Evolutionary conservation across 2,329 filamentous ascomycete species (phyloP).

Genomic region (Botryotinia calthae): DNA sequence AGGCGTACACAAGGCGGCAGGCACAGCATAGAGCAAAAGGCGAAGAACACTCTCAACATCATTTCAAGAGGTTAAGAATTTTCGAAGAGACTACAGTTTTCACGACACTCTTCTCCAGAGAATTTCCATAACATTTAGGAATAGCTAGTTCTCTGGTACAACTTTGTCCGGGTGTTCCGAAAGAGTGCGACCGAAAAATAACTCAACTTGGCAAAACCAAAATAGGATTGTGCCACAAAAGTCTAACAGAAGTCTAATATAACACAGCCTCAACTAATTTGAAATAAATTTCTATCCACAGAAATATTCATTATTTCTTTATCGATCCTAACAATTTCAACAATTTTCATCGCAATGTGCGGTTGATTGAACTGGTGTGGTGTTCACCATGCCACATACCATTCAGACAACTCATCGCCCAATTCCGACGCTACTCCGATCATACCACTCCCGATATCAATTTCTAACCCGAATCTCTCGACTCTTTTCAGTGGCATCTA

Average conservation of each 20-base stretch:
- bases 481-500: not conserved
- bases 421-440: conserved; percentile 10
- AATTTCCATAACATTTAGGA: not conserved
- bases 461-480: not conserved
- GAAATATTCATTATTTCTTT: not conserved
- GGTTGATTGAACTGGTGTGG: conserved; percentile 12
- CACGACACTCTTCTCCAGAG: not conserved
- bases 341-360: not conserved
- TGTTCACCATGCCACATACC: conserved; percentile 16
- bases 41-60: not conserved
- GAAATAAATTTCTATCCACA: not conserved
- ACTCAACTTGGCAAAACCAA: conserved; percentile 9
- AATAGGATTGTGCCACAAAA: conserved; percentile 7
- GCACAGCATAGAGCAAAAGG: not conserved
- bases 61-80: not conserved
- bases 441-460: not conserved
- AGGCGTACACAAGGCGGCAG: not conserved
- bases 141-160: not conserved
- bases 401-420: conserved; percentile 13
- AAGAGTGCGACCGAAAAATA: conserved; percentile 1
- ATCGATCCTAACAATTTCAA: not conserved
- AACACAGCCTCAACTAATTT: not conserved
- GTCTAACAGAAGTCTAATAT: not conserved
- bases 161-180: conserved; percentile 11
- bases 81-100: not conserved